Evolutionary conservation across 2,329 filamentous ascomycete genomes (phyloP).

Genomic region (Xylaria digitata): DNA sequence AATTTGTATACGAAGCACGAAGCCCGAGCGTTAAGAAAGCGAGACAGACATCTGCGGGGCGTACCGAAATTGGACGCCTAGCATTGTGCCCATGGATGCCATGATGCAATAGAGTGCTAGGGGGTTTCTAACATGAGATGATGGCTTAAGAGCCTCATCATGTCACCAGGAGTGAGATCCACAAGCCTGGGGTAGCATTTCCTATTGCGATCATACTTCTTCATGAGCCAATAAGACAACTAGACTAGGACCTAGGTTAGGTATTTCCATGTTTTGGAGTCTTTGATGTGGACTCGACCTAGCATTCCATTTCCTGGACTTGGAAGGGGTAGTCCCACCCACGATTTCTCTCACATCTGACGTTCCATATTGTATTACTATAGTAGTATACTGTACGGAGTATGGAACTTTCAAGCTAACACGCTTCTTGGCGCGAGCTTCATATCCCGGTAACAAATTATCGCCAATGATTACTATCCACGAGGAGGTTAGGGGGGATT

Average conservation of each 20-base stretch:
- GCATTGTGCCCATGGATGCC: background rate
- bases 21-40: background rate
- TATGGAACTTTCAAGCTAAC: constrained; percentile 1
- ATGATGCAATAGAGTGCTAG: background rate
- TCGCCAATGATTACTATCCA: background rate
- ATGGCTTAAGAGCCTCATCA: constrained; percentile 26
- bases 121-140: constrained; percentile 18
- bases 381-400: background rate
- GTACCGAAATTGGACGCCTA: constrained; percentile 7
- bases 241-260: background rate
- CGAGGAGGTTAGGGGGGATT: constrained; percentile 20
- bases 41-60: constrained; percentile 11
- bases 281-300: background rate
- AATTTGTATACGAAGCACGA: background rate
- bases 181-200: constrained; percentile 5
- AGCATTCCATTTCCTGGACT: constrained; percentile 7
- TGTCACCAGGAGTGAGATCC: constrained; percentile 1
- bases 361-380: constrained; percentile 29
- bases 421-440: constrained; percentile 19
- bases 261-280: background rate
- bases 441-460: constrained; percentile 18
- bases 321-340: constrained; percentile 40
- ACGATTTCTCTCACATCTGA: constrained; percentile 42
- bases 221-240: background rate
- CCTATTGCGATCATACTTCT: constrained; percentile 1